Percentiles rank a stretch among this genome's conserved stretches.
Evolutionary conservation across 495 filamentous ascomycete species (phyloP).

Genomic region (Xylaria longipes): DNA sequence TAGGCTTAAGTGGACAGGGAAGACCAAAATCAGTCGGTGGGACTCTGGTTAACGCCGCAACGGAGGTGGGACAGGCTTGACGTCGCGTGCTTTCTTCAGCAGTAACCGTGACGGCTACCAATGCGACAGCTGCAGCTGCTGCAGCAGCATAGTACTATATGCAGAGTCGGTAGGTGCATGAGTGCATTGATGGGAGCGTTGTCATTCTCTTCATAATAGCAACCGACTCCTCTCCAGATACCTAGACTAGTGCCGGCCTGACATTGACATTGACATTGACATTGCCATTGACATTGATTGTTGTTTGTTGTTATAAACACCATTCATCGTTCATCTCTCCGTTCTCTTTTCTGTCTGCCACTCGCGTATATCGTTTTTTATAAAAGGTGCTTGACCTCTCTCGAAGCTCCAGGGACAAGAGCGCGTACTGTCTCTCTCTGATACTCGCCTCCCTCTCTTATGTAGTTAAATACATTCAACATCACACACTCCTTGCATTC

Average conservation of each 20-base stretch:
- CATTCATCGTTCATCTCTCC: constrained; percentile 18
- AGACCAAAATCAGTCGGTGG: constrained; percentile 35
- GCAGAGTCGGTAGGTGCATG: not conserved
- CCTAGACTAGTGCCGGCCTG: not conserved
- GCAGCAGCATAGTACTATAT: too few relatives aligned
- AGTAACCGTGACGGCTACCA: not conserved
- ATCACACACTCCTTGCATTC: not conserved
- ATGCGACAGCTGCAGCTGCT: not conserved
- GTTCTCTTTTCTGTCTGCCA: constrained; percentile 1
- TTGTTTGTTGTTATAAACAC: constrained; percentile 16
- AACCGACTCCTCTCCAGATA: not conserved
- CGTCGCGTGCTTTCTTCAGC: constrained; percentile 19
- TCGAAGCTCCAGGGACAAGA: not conserved
- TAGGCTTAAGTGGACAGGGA: constrained; percentile 33
- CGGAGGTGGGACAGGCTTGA: not conserved
- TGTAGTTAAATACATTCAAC: constrained; percentile 6
- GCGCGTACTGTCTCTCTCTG: constrained; percentile 12
- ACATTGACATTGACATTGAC: constrained; percentile 13
- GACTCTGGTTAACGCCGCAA: constrained; percentile 27
- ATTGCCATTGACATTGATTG: constrained; percentile 11
- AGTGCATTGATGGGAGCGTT: not conserved
- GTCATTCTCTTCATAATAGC: not conserved
- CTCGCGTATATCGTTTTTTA: constrained; percentile 12
- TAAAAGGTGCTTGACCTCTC: not conserved
- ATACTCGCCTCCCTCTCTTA: constrained; percentile 17